Conservation (phyloP, 306 rosid genomes). For the Gillenia trifoliata region DNA sequence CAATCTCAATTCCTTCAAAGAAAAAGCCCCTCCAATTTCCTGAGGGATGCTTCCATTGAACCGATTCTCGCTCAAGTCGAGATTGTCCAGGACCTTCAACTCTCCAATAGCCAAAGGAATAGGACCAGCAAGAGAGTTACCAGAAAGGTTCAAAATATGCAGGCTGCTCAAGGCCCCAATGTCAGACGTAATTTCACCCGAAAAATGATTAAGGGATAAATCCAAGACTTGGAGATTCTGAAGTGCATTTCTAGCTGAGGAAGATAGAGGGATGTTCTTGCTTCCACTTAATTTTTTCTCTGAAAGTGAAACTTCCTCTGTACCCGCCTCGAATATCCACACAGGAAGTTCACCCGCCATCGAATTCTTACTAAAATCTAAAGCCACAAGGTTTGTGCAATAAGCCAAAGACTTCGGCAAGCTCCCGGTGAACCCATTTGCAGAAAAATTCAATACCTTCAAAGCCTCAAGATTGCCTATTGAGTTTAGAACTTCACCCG, state of each 20-base stretch:
- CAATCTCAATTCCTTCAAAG: slow-evolving; percentile 64
- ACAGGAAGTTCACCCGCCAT: slow-evolving; percentile 68
- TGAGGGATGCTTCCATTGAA: slow-evolving; percentile 74
- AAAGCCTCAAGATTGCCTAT: slow-evolving; percentile 57
- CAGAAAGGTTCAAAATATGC: slow-evolving; percentile 58
- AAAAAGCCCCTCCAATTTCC: slow-evolving; percentile 59
- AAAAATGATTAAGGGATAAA: slow-evolving; percentile 69
- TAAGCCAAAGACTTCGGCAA: slow-evolving; percentile 61
- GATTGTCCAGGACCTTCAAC: slow-evolving; percentile 47
- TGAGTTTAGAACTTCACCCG: slow-evolving; percentile 65
- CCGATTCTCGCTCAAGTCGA: slow-evolving; percentile 71
- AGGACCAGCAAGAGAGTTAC: slow-evolving; percentile 66
- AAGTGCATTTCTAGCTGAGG: slow-evolving; percentile 35
- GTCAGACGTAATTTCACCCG: slow-evolving; percentile 60
- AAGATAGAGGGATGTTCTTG: slow-evolving; percentile 21
- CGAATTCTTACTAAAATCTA: slow-evolving; percentile 71
- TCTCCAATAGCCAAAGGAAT: slow-evolving; percentile 63
- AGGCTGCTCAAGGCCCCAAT: slow-evolving; percentile 57
- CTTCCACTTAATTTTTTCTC: slow-evolving; percentile 28
- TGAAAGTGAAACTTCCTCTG: slow-evolving; percentile 48
- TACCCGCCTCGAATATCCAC: slow-evolving; percentile 65
- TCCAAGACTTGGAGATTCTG: slow-evolving; percentile 67
- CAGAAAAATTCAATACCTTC: slow-evolving; percentile 65
- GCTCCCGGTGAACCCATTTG: slow-evolving; percentile 62
- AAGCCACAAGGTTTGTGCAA: slow-evolving; percentile 48